A percentile compares a stretch with the other conserved stretches of the same genome.
phyloP scores from a whole-genome alignment of 1,284 basidiomycete species.

The Neolentinus lepideus region DNA sequence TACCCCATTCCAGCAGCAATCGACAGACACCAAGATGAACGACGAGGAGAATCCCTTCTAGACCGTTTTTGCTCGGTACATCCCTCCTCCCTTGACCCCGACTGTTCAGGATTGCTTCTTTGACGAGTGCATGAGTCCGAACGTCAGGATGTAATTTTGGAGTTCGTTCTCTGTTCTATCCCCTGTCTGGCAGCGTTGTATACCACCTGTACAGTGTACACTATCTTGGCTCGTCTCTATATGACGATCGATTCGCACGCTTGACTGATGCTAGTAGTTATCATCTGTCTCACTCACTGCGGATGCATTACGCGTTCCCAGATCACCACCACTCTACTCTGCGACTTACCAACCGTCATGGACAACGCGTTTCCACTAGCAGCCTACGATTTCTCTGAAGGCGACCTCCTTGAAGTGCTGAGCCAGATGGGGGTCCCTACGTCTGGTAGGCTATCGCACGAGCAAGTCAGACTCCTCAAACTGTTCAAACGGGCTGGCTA shows the following conservation, averaged over 20 bases:
- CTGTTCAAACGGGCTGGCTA: neutral
- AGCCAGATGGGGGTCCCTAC: neutral
- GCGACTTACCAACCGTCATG: neutral
- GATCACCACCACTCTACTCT: neutral
- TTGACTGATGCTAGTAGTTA: neutral
- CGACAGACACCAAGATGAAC: slow-evolving; percentile 15
- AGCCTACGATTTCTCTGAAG: neutral
- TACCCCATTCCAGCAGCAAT: neutral
- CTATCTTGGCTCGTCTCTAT: neutral
- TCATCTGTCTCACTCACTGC: too few relatives aligned
- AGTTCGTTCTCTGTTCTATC: neutral
- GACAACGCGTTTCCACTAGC: neutral
- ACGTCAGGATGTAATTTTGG: neutral
- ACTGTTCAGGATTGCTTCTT: neutral
- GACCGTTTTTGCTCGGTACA: neutral
- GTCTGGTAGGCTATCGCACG: neutral
- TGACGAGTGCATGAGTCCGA: neutral
- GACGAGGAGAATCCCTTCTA: slow-evolving; percentile 61
- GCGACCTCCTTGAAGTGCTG: neutral
- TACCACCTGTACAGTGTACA: neutral
- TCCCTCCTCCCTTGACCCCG: neutral
- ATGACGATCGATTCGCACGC: slow-evolving; percentile 19
- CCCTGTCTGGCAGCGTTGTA: neutral
- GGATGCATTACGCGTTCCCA: too few relatives aligned
- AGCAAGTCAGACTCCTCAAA: neutral